Base-by-base conservation (phyloP, 164 flowering plant species). In the Vitis rotundifolia region DNA sequence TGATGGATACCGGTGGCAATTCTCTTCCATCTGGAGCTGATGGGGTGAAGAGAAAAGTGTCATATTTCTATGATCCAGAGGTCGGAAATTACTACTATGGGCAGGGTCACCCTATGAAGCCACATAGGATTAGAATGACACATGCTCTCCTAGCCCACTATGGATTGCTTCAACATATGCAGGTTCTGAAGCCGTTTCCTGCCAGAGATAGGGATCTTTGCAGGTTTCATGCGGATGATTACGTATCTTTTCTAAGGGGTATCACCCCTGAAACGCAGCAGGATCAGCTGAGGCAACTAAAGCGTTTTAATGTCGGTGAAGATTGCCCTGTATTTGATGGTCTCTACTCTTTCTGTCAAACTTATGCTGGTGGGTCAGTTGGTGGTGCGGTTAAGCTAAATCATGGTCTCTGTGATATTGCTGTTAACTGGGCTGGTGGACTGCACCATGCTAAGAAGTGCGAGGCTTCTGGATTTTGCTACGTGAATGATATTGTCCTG, bases 321-420 rank as follows among this genome's bases (percentile, higher is more conserved):
- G 85, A 82, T 64, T 82, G 85, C 61, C 85, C 85, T 31, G 85
- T 82, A n/a, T 82, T 82, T 76, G 84, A 82, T 71, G 85, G 85
- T n/a, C 79, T 82, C 4, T 82, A 75, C 67, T 72, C 81, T n/a
- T 82, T 82, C 63, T 82, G 85, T 59, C 83, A 82, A 31, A 82
- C 83, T n/a, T 82, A 77, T 72, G 83, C 85, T 31, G 85, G 85
- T 31, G 85, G 85, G 44, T 82, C 85, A 16, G 81, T 82, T 66
- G 85, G 85, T 48, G 85, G 82, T 29, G 80, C 85, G 11, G 82
- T 79, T 29, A 79, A 82, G 75, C 68, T 82, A 18, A 82, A 82
- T 14, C 81, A 82, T 47, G 73, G 71, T 8, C 69, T 61, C 6
- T 69, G 80, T 57, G 85, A 82, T 47, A 77, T 82, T 73, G 83